Base-by-base conservation (phyloP, 1,284 basidiomycete genomes). In the Ceratobasidium sp. region DNA sequence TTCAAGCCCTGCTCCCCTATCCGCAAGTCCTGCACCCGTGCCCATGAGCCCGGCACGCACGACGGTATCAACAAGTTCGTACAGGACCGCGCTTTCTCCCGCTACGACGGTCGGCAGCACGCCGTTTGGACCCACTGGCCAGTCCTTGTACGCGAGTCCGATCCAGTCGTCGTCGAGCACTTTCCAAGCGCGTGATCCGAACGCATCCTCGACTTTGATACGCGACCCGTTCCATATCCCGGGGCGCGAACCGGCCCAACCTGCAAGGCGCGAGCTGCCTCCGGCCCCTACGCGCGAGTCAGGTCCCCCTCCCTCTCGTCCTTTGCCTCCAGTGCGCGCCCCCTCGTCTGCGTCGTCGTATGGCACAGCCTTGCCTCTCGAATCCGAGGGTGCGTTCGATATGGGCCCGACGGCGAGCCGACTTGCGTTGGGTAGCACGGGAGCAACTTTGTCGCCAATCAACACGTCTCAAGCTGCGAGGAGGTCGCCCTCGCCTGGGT, bases 271-370 rank as follows among this genome's bases (percentile, higher is more conserved):
- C n/a, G n/a, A n/a, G n/a, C n/a, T n/a, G n/a, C n/a, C n/a, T 38
- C 35, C 35, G 11, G 11, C 18, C 52, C 30, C 14, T 26, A 55
- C 23, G 52, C 52, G 28, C 52, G 28, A 28, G 13, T 21, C 50
- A 52, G 6, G 5, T 28, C 30, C 4, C 35, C 54, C 11, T 2
- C 54, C 28, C 7, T 14, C 28, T 21, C 54, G 32, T 23, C 28
- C 28, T 9, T 28, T 54, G 30, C 55, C 67, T 28, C 47, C 55
- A 18, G 30, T 23, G 11, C 69, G 69, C 21, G 69, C 69, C 0
- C 44, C 46, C 21, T 71, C 69, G 35, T 59, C 69, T 9, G 46
- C 38, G 0, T 71, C 69, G 55, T 71, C 69, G 21, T 71, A 71
- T 30, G 69, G 55, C 8, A 71, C 69, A 14, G 69, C 69, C 11